Percentiles rank a stretch among this genome's conserved stretches.
phyloP scores from a whole-genome alignment of 2,329 filamentous ascomycete species.

The Onygenales sp. region DNA sequence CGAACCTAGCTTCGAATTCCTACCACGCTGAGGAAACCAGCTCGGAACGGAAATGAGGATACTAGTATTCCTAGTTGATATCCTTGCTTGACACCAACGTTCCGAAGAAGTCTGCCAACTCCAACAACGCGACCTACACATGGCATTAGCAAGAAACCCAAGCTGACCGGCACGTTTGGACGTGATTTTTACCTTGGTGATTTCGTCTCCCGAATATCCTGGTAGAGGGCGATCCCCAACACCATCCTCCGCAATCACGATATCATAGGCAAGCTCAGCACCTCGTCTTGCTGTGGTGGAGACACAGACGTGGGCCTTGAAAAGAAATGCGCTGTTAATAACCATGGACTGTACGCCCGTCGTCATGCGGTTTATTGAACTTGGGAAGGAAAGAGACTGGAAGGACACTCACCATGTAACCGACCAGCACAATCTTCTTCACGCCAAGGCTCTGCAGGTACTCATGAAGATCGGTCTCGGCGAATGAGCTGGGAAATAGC shows the following conservation, averaged over 20 bases:
- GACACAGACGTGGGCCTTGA: conserved; percentile 55
- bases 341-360: too few relatives aligned
- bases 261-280: conserved; percentile 53
- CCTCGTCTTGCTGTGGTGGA: conserved; percentile 54
- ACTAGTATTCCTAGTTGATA: conserved; percentile 17
- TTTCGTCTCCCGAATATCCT: conserved; percentile 46
- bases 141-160: neutral
- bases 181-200: conserved; percentile 31
- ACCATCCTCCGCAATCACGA: conserved; percentile 51
- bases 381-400: neutral
- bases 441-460: conserved; percentile 41
- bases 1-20: too few relatives aligned
- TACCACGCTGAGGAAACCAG: neutral
- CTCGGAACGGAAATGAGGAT: neutral
- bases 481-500: conserved; percentile 50
- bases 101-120: conserved; percentile 55
- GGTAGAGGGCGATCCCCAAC: conserved; percentile 60
- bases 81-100: conserved; percentile 47
- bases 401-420: conserved; percentile 17
- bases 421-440: conserved; percentile 50
- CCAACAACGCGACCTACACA: conserved; percentile 42
- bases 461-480: conserved; percentile 49
- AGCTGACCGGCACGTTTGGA: neutral
- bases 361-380: neutral
- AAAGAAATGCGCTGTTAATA: neutral